These are phyloP conservation scores for Hypoxylon sp. DNA, from an alignment of 2,329 filamentous ascomycete genomes.

Conservation along the genomic window DNA sequence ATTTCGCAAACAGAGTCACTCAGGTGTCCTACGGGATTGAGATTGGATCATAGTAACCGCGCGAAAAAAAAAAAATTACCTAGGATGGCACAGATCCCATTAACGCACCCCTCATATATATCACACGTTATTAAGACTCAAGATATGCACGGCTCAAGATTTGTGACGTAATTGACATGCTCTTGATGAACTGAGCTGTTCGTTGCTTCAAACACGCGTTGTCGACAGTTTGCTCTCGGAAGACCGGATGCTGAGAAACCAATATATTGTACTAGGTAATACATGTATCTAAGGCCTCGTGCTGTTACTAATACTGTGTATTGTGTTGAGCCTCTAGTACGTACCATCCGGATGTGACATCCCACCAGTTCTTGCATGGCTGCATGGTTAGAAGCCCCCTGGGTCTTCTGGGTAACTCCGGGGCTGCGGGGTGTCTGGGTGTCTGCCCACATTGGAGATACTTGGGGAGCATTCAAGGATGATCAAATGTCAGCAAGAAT, in stretches of 20 bases:
- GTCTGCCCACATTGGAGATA: conserved; percentile 34
- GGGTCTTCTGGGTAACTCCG: conserved; percentile 42
- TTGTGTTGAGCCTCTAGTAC: conserved; percentile 34
- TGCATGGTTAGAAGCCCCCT: conserved; percentile 30
- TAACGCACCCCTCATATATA: conserved; percentile 10
- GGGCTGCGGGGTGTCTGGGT: conserved; percentile 42
- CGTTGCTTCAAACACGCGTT: neutral
- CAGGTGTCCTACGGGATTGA: conserved; percentile 18
- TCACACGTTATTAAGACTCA: conserved; percentile 1
- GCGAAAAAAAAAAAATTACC: conserved; percentile 2
- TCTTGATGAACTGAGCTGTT: neutral
- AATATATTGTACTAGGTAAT: too few species aligned
- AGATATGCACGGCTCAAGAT: neutral
- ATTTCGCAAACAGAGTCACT: conserved; percentile 28
- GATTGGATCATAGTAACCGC: neutral
- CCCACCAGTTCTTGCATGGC: conserved; percentile 26
- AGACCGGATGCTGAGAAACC: neutral
- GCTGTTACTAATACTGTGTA: conserved; percentile 3
- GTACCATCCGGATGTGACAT: conserved; percentile 29
- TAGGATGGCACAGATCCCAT: conserved; percentile 40
- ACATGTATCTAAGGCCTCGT: too few species aligned
- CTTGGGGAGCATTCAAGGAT: conserved; percentile 13
- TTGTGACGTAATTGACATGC: conserved; percentile 18
- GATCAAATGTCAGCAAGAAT: conserved; percentile 19
- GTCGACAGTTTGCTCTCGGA: neutral